Evolutionary conservation across 176 grass and related monocot genomes (phyloP), one percentile per base, ranked within the genome.

Genomic region (Oryza glumipatula): DNA sequence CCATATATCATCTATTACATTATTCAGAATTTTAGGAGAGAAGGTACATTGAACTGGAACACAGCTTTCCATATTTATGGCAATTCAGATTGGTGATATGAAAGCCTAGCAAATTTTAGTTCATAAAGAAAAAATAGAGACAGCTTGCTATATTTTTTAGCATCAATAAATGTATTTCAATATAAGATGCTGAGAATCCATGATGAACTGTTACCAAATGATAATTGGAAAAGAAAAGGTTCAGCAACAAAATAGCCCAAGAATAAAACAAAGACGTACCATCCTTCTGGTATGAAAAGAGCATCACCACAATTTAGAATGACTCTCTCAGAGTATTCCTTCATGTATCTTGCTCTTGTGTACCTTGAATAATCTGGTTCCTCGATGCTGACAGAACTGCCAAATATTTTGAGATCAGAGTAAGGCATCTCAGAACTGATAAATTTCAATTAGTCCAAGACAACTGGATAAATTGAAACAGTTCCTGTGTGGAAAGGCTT

Each of bases 231-330:
- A 44, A 65, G 1, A 45, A 66, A 44, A 78, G 8, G 21, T 4
- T 71, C 4, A 45, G 75, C 22, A 58, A 60, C 5, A 73, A 71
- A 87, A 83, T 28, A 71, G 33, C 12, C 36, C 9, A 60, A 68
- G 26, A 80, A 86, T 82, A 22, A 79, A 60, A 67, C 84, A 81
- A 44, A 68, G 9, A 35, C 81, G 51, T 90, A 98, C 96, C 96
- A 98, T 95, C 96, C 96, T 94, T 95, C 96, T 61, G 96, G 96
- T 90, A 98, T 98, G 80, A 95, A 98, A 82, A 98, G 88, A 88
- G 64, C 87, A 86, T 98, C 93, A 0, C 96, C 93, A 41, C 85
- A 46, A 68, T 87, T 86, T 56, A 98, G 93, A 88, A 89, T 15
- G 0, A 95, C 83, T 73, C 73, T 95, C 83, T 95, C 76, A 73